Base-by-base conservation (phyloP, 306 rosid genomes). In the Citrullus amarus region DNA sequence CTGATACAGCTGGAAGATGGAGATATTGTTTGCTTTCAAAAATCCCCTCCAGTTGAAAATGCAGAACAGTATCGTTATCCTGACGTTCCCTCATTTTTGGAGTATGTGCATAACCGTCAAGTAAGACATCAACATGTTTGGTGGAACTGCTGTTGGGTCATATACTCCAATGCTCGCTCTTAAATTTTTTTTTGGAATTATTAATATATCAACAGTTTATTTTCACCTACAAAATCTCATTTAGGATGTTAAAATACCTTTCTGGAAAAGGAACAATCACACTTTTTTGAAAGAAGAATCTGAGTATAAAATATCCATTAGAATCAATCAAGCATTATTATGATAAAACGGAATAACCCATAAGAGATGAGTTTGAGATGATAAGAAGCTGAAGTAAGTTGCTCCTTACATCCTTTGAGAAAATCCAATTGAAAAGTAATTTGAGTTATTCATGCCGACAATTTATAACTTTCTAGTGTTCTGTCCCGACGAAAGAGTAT, bases 1-100 rank as follows among this genome's bases (percentile, higher is more conserved):
- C 74, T 72, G 32, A 70, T 82, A 50, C 89, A 96, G 99, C 87
- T 96, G 77, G 98, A 96, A 86, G 98, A 96, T 84, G 99, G 99
- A 44, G 99, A 96, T 81, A 91, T 96, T 80, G 56, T 96, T 51
- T 96, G 98, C 88, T 91, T 88, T 83, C 99, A 96, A 82, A 96
- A 92, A 82, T 84, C 90, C 75, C 81, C 79, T 80, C 75, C 86
- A 28, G 79, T 73, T 60, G 93, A 88, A 69, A 87, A 44, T 78
- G 88, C 73, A 56, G 91, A 84, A 62, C 91, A 76, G 32, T 69
- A 55, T 54, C 97, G 96, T 75, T 96, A 91, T 83, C 89, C 94
- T 12, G 99, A 92, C 10, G 98, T 96, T 79, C 97, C 99, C 46
- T 92, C 98, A 46, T 96, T 92, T 88, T 84, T 96, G 81, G 98